A percentile compares a stretch with the other conserved stretches of the same genome.
phyloP scores from a whole-genome alignment of 2,329 filamentous ascomycete genomes.

The Cladosporium oxysporum region DNA sequence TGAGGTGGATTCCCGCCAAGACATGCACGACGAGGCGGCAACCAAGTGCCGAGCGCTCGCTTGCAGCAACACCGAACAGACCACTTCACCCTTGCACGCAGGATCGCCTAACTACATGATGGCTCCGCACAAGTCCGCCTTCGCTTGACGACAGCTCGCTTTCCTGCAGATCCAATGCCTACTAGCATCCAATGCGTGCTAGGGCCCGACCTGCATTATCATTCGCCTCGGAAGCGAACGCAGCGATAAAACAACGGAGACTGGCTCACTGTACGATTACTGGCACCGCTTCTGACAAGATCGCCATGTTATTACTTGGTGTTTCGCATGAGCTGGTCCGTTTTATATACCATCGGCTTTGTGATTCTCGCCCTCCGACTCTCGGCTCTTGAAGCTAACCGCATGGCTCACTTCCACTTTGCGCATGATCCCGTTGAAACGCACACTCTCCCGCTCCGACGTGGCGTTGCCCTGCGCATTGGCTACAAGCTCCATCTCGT shows the following conservation, averaged over 20 bases:
- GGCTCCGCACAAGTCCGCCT: background rate
- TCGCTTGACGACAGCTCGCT: background rate
- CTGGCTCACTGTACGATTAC: background rate
- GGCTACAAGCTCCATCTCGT: slow-evolving; percentile 10
- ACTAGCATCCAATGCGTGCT: background rate
- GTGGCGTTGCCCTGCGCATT: slow-evolving; percentile 4
- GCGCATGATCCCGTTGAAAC: slow-evolving; percentile 4
- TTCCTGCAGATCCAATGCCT: background rate
- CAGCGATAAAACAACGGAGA: background rate
- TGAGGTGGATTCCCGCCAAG: background rate
- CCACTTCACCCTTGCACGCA: background rate
- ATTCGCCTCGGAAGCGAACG: background rate
- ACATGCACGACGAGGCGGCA: background rate
- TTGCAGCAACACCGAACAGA: background rate
- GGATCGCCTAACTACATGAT: background rate
- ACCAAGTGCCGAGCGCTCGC: background rate
- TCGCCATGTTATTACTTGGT: too few relatives aligned
- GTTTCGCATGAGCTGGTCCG: background rate
- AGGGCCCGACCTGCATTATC: background rate
- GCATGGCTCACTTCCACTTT: slow-evolving; percentile 11
- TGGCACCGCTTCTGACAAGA: background rate
- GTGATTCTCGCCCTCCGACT: background rate
- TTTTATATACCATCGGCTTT: background rate
- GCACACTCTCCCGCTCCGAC: background rate
- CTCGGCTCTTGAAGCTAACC: background rate